Evolutionary conservation across 108 stramenopile species (phyloP).

Genomic region (Discostella pseudostelligera): DNA sequence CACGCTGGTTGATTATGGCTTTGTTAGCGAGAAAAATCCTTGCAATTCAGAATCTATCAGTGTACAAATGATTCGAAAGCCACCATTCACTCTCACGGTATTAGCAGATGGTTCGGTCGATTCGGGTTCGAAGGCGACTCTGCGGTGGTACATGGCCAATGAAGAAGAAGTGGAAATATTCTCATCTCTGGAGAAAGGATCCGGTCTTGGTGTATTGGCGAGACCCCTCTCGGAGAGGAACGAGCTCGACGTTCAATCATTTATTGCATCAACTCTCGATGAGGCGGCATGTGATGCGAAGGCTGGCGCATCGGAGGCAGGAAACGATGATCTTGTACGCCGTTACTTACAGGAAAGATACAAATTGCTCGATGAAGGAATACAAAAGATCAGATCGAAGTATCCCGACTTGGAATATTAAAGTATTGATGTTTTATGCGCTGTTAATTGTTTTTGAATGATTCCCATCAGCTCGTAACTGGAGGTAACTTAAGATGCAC

Average conservation of each 20-base stretch:
- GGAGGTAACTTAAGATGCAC: neutral
- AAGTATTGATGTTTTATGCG: conserved; percentile 4
- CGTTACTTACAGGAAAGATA: conserved; percentile 51
- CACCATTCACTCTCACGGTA: conserved; percentile 48
- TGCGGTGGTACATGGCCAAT: conserved; percentile 52
- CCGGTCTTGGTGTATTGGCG: conserved; percentile 48
- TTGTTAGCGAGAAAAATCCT: conserved; percentile 53
- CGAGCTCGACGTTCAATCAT: conserved; percentile 62
- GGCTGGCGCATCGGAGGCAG: conserved; percentile 40
- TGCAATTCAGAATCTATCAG: conserved; percentile 58
- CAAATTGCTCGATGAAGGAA: conserved; percentile 40
- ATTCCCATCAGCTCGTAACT: no score
- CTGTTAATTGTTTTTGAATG: neutral
- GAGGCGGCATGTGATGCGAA: conserved; percentile 53
- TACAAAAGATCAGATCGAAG: conserved; percentile 43
- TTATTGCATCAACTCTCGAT: conserved; percentile 64
- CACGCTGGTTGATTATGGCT: conserved; percentile 73
- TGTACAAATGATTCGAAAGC: conserved; percentile 55
- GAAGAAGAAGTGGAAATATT: conserved; percentile 51
- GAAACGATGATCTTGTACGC: conserved; percentile 37
- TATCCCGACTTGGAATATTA: conserved; percentile 56
- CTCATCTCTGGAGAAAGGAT: conserved; percentile 30
- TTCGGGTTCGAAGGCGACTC: conserved; percentile 39
- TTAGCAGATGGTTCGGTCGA: conserved; percentile 61
- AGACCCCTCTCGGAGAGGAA: conserved; percentile 53